Evolutionary conservation across 495 filamentous ascomycete genomes (phyloP).

Genomic region (Penicillium herquei): DNA sequence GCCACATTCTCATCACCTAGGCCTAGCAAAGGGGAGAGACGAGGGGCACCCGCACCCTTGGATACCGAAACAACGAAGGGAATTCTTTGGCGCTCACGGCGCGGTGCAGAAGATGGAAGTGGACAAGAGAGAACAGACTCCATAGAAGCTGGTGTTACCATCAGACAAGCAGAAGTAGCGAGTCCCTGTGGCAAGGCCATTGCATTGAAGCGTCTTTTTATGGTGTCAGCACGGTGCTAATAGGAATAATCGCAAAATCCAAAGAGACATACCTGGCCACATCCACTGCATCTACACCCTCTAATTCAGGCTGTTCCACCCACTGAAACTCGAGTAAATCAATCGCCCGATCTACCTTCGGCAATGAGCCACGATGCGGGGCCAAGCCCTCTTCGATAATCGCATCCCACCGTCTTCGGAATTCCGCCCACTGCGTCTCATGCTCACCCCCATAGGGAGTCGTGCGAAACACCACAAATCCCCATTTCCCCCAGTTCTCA

Average conservation of each 20-base stretch:
- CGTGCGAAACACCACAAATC: slow-evolving; percentile 1
- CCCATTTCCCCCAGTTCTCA: neutral
- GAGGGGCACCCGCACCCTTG: neutral
- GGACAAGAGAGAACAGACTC: neutral
- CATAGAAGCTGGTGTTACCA: neutral
- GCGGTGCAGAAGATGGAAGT: neutral
- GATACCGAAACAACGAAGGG: slow-evolving; percentile 1
- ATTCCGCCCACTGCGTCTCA: slow-evolving; percentile 1
- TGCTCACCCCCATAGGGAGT: neutral
- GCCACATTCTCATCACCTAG: neutral
- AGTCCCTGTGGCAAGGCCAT: neutral
- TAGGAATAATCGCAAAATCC: neutral
- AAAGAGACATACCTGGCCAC: neutral
- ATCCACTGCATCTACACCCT: neutral
- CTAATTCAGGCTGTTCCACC: neutral
- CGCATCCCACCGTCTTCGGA: neutral
- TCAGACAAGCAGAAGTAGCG: neutral
- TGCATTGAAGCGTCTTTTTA: neutral
- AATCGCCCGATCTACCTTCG: neutral
- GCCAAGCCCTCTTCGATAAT: neutral
- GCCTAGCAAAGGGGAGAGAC: neutral
- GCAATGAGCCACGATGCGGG: neutral
- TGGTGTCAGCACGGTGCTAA: neutral
- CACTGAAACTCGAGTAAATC: neutral
- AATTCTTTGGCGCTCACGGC: neutral